Conservation (phyloP, 2,329 filamentous ascomycete genomes). For the Harringtonia lauricola region DNA sequence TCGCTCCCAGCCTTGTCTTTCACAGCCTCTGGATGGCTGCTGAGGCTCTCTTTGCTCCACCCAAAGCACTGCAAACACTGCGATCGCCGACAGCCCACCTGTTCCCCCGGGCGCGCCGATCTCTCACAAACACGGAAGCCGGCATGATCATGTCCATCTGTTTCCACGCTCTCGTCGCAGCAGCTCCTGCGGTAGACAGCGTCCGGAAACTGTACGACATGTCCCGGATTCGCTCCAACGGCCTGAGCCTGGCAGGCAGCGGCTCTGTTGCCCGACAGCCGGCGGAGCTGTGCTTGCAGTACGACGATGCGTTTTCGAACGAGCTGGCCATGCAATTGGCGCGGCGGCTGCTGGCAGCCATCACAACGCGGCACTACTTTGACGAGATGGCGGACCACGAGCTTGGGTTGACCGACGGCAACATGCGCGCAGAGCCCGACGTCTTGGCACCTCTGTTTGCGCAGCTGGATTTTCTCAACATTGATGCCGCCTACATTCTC, state of each 20-base stretch:
- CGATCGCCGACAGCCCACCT: conserved; percentile 26
- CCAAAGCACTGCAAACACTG: conserved; percentile 29
- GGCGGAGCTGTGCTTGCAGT: conserved; percentile 41
- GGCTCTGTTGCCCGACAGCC: conserved; percentile 35
- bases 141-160: conserved; percentile 47
- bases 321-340: conserved; percentile 49
- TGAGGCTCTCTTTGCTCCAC: conserved; percentile 45
- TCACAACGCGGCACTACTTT: conserved; percentile 40
- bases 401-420: no score
- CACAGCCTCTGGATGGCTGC: conserved; percentile 55
- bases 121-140: conserved; percentile 36
- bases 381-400: conserved; percentile 24
- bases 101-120: conserved; percentile 21
- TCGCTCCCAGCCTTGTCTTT: conserved; percentile 46
- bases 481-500: conserved; percentile 31
- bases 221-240: conserved; percentile 47
- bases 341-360: conserved; percentile 44
- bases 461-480: conserved; percentile 41
- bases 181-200: conserved; percentile 39
- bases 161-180: conserved; percentile 50
- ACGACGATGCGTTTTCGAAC: conserved; percentile 52
- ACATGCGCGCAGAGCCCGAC: conserved; percentile 21
- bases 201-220: conserved; percentile 42
- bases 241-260: conserved; percentile 35
- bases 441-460: conserved; percentile 37